Percentiles rank a stretch among this genome's conserved stretches.
These are phyloP conservation scores for Nicotiana obtusifolia DNA, from an alignment of 257 asterid genomes.

Conservation along the genomic window DNA sequence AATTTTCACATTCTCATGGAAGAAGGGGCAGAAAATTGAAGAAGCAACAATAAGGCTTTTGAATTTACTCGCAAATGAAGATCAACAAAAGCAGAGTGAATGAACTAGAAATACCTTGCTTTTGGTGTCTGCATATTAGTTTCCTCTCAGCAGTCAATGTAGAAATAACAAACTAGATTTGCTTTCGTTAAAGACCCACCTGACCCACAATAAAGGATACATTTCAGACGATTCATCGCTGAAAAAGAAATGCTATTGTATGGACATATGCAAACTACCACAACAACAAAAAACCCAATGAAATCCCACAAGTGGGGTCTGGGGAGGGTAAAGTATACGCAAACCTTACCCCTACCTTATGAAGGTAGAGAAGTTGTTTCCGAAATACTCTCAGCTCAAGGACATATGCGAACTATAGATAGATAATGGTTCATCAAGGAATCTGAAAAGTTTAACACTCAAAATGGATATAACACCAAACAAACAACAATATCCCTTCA, in stretches of 20 bases:
- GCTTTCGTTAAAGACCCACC: constrained; percentile 42
- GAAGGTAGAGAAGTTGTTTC: no score
- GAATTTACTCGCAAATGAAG: background rate
- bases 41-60: background rate
- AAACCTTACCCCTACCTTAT: no score
- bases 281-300: no score
- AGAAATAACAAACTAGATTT: constrained; percentile 21
- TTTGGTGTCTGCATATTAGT: constrained; percentile 76
- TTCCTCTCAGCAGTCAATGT: constrained; percentile 19
- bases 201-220: constrained; percentile 43
- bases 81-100: background rate
- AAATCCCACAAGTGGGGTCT: no score
- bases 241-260: background rate
- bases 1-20: background rate
- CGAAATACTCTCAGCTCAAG: no score
- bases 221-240: constrained; percentile 13
- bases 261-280: no score
- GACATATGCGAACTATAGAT: background rate
- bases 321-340: no score
- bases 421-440: background rate
- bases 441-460: constrained; percentile 16
- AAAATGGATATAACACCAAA: constrained; percentile 31
- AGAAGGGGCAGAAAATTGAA: background rate
- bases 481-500: constrained; percentile 52
- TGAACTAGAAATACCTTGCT: constrained; percentile 42